Evolutionary conservation across 169 alveolate species (phyloP).

Genomic region (Besnoitia besnoiti): DNA sequence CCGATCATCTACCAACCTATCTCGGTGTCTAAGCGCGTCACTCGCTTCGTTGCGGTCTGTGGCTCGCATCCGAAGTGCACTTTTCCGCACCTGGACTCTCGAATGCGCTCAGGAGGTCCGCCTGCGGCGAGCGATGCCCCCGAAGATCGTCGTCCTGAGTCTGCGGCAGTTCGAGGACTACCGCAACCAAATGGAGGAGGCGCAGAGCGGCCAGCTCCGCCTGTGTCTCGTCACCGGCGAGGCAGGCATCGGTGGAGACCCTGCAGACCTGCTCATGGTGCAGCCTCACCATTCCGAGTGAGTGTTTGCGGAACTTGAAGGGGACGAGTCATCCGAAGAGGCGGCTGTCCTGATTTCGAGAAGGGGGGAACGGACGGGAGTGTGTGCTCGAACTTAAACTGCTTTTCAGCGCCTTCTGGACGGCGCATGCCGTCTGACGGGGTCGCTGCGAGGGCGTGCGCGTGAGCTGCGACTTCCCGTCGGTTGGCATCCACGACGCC

Average conservation of each 20-base stretch:
- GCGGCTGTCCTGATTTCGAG: too few relatives aligned
- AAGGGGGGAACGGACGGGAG: not conserved
- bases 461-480: too few relatives aligned
- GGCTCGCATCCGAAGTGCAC: not conserved
- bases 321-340: not conserved
- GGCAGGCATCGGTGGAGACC: conserved; percentile 44
- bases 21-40: not conserved
- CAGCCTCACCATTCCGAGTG: not conserved
- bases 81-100: too few relatives aligned
- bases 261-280: conserved; percentile 4
- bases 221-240: conserved; percentile 41
- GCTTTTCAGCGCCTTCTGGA: too few relatives aligned
- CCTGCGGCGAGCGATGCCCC: conserved; percentile 33
- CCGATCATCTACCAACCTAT: not conserved
- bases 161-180: not conserved
- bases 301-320: not conserved
- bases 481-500: too few relatives aligned
- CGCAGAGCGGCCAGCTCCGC: conserved; percentile 24
- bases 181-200: conserved; percentile 28
- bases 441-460: too few relatives aligned
- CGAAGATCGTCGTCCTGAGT: conserved; percentile 36
- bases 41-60: not conserved
- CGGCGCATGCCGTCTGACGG: too few relatives aligned
- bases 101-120: conserved; percentile 2
- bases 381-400: too few relatives aligned